phyloP scores from a whole-genome alignment of 164 flowering plant genomes.

The Sextonia rubra region DNA sequence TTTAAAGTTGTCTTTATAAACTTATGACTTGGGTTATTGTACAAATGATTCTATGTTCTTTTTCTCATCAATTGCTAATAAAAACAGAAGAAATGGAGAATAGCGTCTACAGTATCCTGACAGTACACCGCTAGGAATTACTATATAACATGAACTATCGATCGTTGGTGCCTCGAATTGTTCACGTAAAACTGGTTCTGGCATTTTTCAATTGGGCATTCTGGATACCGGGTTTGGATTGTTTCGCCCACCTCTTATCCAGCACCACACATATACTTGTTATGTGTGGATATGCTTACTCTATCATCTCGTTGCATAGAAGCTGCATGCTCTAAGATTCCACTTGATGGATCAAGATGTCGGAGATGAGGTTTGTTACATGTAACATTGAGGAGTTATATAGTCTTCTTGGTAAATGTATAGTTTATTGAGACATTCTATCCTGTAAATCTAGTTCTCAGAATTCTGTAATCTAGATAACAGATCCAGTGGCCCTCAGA shows the following conservation, averaged over 20 bases:
- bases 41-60: not conserved
- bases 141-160: constrained; percentile 69
- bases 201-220: constrained; percentile 70
- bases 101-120: constrained; percentile 63
- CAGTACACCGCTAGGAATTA: constrained; percentile 79
- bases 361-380: not conserved
- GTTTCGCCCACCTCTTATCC: constrained; percentile 41
- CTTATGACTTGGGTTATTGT: too few relatives aligned
- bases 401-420: not conserved
- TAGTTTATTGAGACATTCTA: not conserved
- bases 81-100: constrained; percentile 39
- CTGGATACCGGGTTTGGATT: constrained; percentile 53
- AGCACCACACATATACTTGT: constrained; percentile 66
- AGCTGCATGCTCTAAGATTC: not conserved
- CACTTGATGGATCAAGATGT: not conserved
- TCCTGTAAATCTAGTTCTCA: not conserved
- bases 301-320: not conserved
- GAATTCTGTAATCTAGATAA: too few relatives aligned
- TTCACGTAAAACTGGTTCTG: constrained; percentile 77
- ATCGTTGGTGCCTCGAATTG: constrained; percentile 43
- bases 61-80: not conserved
- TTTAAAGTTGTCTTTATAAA: too few relatives aligned
- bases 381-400: not conserved
- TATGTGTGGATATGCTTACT: constrained; percentile 5
- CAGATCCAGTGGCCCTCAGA: too few relatives aligned